These are phyloP conservation scores for Taiozyma sp. DNA, from an alignment of 1,139 yeast genomes.

Conservation along the genomic window DNA sequence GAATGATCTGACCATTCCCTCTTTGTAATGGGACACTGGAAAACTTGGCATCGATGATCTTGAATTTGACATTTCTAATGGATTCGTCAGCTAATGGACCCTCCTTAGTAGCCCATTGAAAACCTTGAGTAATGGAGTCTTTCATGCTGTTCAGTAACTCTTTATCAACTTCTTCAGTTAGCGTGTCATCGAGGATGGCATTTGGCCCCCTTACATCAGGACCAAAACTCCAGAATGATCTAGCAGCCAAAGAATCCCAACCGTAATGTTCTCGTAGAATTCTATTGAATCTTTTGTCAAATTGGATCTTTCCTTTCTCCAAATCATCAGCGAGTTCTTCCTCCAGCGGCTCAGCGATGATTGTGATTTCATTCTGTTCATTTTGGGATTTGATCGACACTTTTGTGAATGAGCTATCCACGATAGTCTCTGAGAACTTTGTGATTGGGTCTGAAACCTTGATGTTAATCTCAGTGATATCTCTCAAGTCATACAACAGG, in stretches of 20 bases:
- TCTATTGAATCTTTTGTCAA: conserved; percentile 38
- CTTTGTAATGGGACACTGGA: conserved; percentile 43
- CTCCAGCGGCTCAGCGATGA: conserved; percentile 74
- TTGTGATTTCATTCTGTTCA: conserved; percentile 53
- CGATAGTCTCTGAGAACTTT: conserved; percentile 72
- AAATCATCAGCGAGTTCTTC: conserved; percentile 52
- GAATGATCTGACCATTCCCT: conserved; percentile 73
- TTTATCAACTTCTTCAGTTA: conserved; percentile 67
- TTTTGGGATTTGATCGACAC: conserved; percentile 54
- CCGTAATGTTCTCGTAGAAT: conserved; percentile 50
- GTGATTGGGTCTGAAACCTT: conserved; percentile 85
- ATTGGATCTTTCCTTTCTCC: conserved; percentile 35
- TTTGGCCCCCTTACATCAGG: conserved; percentile 54
- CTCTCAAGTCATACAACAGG: conserved; percentile 68
- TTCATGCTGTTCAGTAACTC: conserved; percentile 40
- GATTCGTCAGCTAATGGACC: conserved; percentile 93
- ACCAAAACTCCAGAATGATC: conserved; percentile 81
- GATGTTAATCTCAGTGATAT: conserved; percentile 59
- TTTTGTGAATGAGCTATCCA: conserved; percentile 60
- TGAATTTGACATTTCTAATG: conserved; percentile 64
- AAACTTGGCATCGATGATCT: conserved; percentile 56
- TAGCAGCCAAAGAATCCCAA: conserved; percentile 82
- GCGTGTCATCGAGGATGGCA: conserved; percentile 68
- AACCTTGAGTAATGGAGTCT: conserved; percentile 64
- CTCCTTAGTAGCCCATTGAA: conserved; percentile 75